A percentile compares a stretch with the other conserved stretches of the same genome.
Conservation (phyloP, 768 basidiomycete genomes). For the Leccinum olivaceopallidum region DNA sequence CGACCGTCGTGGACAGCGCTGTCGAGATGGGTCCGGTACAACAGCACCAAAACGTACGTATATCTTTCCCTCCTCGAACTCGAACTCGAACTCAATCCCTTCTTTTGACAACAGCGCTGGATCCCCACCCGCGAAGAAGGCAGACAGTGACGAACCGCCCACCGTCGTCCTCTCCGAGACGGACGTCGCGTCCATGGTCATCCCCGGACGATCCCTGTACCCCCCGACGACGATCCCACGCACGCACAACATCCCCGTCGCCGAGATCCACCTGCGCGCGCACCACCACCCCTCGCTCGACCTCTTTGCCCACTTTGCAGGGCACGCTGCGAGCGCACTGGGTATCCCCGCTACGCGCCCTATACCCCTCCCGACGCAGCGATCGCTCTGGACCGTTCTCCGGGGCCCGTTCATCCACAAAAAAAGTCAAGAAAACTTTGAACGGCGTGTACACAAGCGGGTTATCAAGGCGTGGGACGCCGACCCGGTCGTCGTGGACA, state of each 20-base stretch:
- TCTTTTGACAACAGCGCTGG: conserved; percentile 2
- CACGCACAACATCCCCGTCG: conserved; percentile 74
- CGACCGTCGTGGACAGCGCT: not conserved
- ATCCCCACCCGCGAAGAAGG: not conserved
- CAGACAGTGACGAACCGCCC: conserved; percentile 4
- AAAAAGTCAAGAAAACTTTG: conserved; percentile 95
- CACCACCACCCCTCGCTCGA: conserved; percentile 67
- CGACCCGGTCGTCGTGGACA: conserved; percentile 70
- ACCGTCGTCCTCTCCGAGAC: conserved; percentile 34
- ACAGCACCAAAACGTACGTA: not conserved
- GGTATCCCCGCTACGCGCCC: conserved; percentile 75
- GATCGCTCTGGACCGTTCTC: conserved; percentile 82
- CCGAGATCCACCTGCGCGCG: conserved; percentile 80
- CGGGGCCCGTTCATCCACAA: conserved; percentile 90
- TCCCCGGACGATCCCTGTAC: conserved; percentile 62
- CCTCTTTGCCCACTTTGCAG: conserved; percentile 81
- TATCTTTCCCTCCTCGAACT: not conserved
- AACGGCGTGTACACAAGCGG: conserved; percentile 79
- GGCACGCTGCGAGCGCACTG: conserved; percentile 82
- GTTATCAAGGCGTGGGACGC: conserved; percentile 92
- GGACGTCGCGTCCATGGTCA: conserved; percentile 50
- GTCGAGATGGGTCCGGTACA: conserved; percentile 13
- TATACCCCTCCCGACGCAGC: conserved; percentile 67
- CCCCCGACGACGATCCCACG: conserved; percentile 56
- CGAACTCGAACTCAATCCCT: not conserved